A percentile compares a stretch with the other conserved stretches of the same genome.
phyloP scores from a whole-genome alignment of 176 grass and related monocot genomes.

The Thinopyrum elongatum region DNA sequence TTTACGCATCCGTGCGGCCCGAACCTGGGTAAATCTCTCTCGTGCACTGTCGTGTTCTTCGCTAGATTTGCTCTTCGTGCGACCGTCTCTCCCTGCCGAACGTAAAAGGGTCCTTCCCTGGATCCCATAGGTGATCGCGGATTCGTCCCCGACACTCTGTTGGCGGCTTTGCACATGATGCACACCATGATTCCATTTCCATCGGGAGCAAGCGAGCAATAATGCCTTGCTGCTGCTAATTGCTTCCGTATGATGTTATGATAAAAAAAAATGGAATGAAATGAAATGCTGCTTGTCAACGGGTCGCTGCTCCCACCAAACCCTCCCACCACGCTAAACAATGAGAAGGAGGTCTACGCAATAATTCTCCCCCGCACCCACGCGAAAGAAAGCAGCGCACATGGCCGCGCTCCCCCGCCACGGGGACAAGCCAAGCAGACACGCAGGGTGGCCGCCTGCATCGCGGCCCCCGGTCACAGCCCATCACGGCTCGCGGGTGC shows the following conservation, averaged over 20 bases:
- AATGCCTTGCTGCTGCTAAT: background rate
- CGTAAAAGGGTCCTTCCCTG: no score
- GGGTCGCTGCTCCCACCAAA: slow-evolving; percentile 24
- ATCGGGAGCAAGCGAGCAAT: background rate
- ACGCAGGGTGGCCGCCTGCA: background rate
- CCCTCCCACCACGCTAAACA: background rate
- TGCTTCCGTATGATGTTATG: background rate
- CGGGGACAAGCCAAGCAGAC: slow-evolving; percentile 19
- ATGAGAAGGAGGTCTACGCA: background rate
- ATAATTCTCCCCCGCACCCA: slow-evolving; percentile 37
- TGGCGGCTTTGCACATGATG: background rate
- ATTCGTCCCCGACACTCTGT: no score
- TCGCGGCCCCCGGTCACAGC: no score
- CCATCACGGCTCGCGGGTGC: no score
- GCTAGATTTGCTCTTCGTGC: no score
- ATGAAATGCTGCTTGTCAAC: background rate
- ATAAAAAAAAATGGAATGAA: background rate
- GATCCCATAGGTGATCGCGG: no score
- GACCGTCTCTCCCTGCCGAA: no score
- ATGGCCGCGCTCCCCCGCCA: slow-evolving; percentile 26
- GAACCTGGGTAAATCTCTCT: no score
- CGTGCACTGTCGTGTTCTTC: no score
- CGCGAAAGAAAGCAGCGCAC: slow-evolving; percentile 23
- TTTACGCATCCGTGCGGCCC: no score
- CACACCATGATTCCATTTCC: background rate